A percentile compares a stretch with the other conserved stretches of the same genome.
phyloP scores from a whole-genome alignment of 306 rosid genomes.

The Malus orientalis region DNA sequence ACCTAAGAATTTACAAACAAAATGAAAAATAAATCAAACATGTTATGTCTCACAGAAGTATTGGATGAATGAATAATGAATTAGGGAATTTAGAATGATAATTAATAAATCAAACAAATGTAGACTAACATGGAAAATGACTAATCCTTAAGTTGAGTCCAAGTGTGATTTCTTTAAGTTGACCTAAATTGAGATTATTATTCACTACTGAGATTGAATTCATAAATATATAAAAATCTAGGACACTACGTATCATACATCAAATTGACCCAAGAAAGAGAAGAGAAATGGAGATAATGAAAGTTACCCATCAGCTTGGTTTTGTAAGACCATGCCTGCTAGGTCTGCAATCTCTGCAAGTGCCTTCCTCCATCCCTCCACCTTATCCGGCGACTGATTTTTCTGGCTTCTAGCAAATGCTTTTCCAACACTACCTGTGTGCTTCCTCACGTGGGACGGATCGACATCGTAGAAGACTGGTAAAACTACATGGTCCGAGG shows the following conservation, averaged over 20 bases:
- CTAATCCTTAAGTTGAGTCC: too few species aligned
- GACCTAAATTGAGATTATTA: too few species aligned
- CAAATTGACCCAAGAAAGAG: not conserved
- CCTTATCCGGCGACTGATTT: not conserved
- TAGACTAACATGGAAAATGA: too few species aligned
- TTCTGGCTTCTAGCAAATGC: not conserved
- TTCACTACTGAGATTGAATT: too few species aligned
- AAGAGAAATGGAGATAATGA: not conserved
- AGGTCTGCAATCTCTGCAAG: not conserved
- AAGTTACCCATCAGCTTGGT: not conserved
- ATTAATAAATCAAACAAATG: too few species aligned
- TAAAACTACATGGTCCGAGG: not conserved
- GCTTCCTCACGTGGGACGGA: not conserved
- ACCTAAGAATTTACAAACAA: not conserved
- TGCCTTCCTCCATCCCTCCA: not conserved
- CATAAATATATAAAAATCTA: too few species aligned
- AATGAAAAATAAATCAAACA: too few species aligned
- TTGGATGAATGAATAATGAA: too few species aligned
- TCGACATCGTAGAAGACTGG: not conserved
- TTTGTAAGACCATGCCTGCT: not conserved
- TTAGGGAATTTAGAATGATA: too few species aligned
- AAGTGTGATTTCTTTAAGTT: too few species aligned
- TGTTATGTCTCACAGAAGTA: too few species aligned
- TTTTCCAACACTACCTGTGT: not conserved
- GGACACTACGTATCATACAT: too few species aligned